A percentile compares a stretch with the other conserved stretches of the same genome.
These are phyloP conservation scores for Trifolium fragiferum DNA, from an alignment of 306 rosid genomes.

Conservation along the genomic window DNA sequence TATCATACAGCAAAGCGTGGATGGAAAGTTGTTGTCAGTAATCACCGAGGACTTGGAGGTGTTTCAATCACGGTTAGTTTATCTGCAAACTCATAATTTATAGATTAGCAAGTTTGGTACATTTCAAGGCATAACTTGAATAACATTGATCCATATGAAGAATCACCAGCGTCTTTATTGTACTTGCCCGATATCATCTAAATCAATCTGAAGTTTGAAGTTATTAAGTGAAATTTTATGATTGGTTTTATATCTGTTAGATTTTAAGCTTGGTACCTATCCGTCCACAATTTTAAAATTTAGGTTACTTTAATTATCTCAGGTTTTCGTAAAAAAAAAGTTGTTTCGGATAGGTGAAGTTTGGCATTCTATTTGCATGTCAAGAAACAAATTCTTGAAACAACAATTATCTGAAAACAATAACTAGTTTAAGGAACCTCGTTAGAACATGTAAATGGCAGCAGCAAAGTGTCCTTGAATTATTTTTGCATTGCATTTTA, in stretches of 20 bases:
- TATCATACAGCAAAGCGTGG: slow-evolving; percentile 75
- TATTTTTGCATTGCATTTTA: slow-evolving; percentile 1
- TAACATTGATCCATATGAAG: slow-evolving; percentile 17
- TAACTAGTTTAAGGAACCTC: slow-evolving; percentile 10
- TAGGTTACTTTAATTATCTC: neutral
- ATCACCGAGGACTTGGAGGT: slow-evolving; percentile 96
- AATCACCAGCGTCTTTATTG: slow-evolving; percentile 11
- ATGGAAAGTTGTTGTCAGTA: slow-evolving; percentile 83
- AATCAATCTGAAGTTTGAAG: neutral
- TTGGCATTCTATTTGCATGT: slow-evolving; percentile 18
- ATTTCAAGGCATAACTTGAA: slow-evolving; percentile 27
- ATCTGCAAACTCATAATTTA: slow-evolving; percentile 34
- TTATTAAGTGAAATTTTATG: slow-evolving; percentile 17
- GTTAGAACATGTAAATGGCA: slow-evolving; percentile 9
- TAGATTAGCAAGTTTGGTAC: slow-evolving; percentile 20
- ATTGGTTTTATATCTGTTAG: slow-evolving; percentile 11
- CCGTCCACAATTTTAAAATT: slow-evolving; percentile 9
- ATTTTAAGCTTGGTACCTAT: slow-evolving; percentile 25
- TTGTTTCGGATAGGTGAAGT: neutral
- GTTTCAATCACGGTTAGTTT: slow-evolving; percentile 88
- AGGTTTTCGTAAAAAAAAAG: neutral
- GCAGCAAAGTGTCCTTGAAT: slow-evolving; percentile 9
- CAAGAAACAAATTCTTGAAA: slow-evolving; percentile 5
- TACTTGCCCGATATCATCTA: neutral
- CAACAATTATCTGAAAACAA: slow-evolving; percentile 8